Evolutionary conservation across 2,329 filamentous ascomycete genomes (phyloP).

Genomic region (Beauveria brongniartii): DNA sequence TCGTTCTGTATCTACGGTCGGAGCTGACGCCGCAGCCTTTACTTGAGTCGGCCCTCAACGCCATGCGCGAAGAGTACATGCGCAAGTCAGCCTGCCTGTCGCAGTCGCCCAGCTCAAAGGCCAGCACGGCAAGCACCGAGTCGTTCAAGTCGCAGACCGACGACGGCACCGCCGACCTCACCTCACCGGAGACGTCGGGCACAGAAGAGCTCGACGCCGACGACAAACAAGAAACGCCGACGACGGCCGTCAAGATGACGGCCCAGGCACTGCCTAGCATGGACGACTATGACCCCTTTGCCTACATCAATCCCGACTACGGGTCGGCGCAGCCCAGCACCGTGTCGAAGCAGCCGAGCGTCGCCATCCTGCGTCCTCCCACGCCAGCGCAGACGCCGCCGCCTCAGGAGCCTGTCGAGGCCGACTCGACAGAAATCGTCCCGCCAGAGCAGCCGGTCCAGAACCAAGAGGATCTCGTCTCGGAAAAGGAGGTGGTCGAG

Average conservation of each 20-base stretch:
- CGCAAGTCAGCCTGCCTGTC: background rate
- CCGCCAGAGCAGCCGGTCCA: background rate
- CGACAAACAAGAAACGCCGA: background rate
- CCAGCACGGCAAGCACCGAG: background rate
- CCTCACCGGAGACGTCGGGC: background rate
- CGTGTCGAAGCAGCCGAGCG: constrained; percentile 14
- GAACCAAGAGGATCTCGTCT: background rate
- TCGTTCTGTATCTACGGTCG: constrained; percentile 46
- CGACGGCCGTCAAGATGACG: background rate
- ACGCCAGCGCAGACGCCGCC: constrained; percentile 37
- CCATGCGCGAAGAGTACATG: constrained; percentile 28
- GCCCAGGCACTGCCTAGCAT: constrained; percentile 11
- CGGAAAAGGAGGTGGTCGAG: constrained; percentile 13
- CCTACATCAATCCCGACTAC: constrained; percentile 23
- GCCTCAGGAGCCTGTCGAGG: constrained; percentile 16
- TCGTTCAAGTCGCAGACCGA: background rate
- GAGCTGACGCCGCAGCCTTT: constrained; percentile 29
- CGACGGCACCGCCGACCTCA: background rate
- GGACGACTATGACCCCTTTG: constrained; percentile 42
- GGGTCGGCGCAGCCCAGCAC: constrained; percentile 16
- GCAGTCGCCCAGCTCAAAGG: background rate
- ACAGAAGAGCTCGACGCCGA: background rate
- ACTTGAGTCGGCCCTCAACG: constrained; percentile 38
- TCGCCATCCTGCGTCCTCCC: constrained; percentile 28
- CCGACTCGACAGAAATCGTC: background rate